Base-by-base conservation (phyloP, 352 stramenopile genomes). In the Phytophthora megakarya region DNA sequence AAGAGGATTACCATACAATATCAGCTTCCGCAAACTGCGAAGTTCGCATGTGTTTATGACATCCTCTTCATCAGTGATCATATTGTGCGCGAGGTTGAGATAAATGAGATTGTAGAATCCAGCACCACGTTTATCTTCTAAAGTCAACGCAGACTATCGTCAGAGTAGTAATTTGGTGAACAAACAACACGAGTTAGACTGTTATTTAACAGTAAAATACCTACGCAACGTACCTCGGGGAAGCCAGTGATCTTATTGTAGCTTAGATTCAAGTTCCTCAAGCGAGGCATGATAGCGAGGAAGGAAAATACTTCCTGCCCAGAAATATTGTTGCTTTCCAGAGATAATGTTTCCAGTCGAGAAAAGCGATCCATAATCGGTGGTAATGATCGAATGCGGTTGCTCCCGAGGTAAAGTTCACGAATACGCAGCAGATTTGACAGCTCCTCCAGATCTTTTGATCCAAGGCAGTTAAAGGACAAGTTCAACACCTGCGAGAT, bases 161-260 rank as follows among this genome's bases (percentile, higher is more conserved):
- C 25, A 18, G n/a, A n/a, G 45, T 22, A 6, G 26, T 32, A 32
- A 32, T n/a, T n/a, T 35, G 19, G 23, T 19, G 26, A 26, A 22
- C 56, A 23, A 43, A 44, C 5, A 55, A 49, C 23, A 47, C 8
- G 19, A 42, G 32, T 45, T 15, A 51, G 33, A 45, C 12, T 28
- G 15, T 42, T 10, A 38, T 32, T 9, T 9, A 32, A 9, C 26
- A 32, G 4, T 32, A 35, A 35, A 10, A 42, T 10, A 35, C 15
- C 8, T 18, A 26, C 3, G 28, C 3, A 22, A 39, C 63, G 28
- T 37, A 89, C 78, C 71, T 93, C 83, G 3, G 81, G 81, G 40
- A 94, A 92, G 3, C 71, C 62, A 10, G 78, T 85, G 56, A 94
- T 71, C 46, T 87, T 90, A 70, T 94, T 94, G 53, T 91, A 76